A percentile compares a stretch with the other conserved stretches of the same genome.
Conservation (phyloP, 257 asterid species). For the Perilla frutescens region DNA sequence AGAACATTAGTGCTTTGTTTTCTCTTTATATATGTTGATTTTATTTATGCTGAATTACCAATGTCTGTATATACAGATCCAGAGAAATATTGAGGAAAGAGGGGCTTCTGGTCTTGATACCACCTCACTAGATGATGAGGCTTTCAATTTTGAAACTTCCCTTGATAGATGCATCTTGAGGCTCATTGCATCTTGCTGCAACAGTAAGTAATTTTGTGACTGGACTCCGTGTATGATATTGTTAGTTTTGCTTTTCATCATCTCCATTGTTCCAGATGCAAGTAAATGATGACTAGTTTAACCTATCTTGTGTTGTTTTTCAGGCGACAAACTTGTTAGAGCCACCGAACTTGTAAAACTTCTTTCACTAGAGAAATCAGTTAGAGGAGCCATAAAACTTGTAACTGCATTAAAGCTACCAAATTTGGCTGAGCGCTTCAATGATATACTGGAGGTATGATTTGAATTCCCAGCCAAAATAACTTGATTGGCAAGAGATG, state of each 20-base stretch:
- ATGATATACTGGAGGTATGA: constrained; percentile 78
- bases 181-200: constrained; percentile 95
- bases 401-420: constrained; percentile 91
- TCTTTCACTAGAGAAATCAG: constrained; percentile 81
- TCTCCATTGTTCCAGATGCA: background rate
- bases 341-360: constrained; percentile 94
- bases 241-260: background rate
- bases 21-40: constrained; percentile 6
- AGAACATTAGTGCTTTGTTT: background rate
- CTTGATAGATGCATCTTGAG: constrained; percentile 92
- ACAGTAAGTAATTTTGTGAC: constrained; percentile 49
- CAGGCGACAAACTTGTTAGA: constrained; percentile 94
- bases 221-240: background rate
- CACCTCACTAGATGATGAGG: constrained; percentile 81
- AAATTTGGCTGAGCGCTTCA: constrained; percentile 93
- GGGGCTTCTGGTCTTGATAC: constrained; percentile 65
- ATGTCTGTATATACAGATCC: constrained; percentile 54
- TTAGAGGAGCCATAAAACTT: constrained; percentile 91
- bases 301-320: constrained; percentile 12
- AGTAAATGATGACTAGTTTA: background rate
- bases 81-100: constrained; percentile 72
- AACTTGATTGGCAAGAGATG: background rate
- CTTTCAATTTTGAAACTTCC: constrained; percentile 77
- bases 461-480: constrained; percentile 20
- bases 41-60: constrained; percentile 31